phyloP scores from a whole-genome alignment of 805 yeast genomes.

The Scheffersomyces amazonensis region DNA sequence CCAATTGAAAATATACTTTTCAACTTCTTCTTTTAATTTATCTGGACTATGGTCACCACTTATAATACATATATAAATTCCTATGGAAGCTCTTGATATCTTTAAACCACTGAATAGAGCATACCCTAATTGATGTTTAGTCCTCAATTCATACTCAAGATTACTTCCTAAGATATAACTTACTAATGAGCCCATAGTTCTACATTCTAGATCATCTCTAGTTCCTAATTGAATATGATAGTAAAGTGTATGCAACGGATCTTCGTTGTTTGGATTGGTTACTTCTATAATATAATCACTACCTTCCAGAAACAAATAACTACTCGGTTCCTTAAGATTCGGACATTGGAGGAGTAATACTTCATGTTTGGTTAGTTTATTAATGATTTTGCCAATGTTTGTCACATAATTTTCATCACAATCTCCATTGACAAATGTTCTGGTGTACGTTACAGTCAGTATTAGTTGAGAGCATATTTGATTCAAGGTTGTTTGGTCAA shows the following conservation, averaged over 20 bases:
- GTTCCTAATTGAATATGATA: constrained; percentile 58
- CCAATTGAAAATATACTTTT: constrained; percentile 45
- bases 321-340: constrained; percentile 24
- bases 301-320: constrained; percentile 21
- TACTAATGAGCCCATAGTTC: constrained; percentile 44
- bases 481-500: constrained; percentile 34
- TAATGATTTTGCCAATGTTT: constrained; percentile 17
- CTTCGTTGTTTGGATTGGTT: constrained; percentile 32
- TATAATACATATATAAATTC: constrained; percentile 56
- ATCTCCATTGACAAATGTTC: constrained; percentile 54
- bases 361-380: constrained; percentile 22
- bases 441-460: constrained; percentile 26
- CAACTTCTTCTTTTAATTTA: constrained; percentile 42
- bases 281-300: constrained; percentile 24
- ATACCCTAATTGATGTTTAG: constrained; percentile 60
- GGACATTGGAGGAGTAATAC: constrained; percentile 2
- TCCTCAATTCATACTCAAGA: constrained; percentile 48
- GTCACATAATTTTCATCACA: constrained; percentile 14
- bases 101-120: constrained; percentile 57
- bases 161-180: constrained; percentile 45
- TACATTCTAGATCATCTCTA: constrained; percentile 29
- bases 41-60: constrained; percentile 45
- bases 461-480: constrained; percentile 25
- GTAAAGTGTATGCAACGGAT: constrained; percentile 51
- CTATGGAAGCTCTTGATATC: constrained; percentile 48